Conservation (phyloP, 2,329 filamentous ascomycete species). For the Ilyonectria robusta region DNA sequence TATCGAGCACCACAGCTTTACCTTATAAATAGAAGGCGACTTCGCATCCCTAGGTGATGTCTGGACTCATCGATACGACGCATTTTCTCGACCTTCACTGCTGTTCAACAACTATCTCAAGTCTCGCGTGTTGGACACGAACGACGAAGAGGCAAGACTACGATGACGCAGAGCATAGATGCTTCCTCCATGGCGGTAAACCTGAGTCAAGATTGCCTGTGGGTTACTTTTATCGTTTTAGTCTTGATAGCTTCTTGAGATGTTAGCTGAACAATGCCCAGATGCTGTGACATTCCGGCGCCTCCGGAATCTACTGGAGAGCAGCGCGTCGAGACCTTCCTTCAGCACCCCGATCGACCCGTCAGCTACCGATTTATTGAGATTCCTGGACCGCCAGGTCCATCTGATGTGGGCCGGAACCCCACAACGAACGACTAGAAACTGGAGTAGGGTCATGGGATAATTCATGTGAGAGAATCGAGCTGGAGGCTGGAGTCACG, state of each 20-base stretch:
- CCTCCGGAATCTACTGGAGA: background rate
- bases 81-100: background rate
- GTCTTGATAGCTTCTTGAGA: background rate
- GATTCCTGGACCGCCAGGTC: too few relatives aligned
- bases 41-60: too few relatives aligned
- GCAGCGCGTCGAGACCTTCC: background rate
- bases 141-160: background rate
- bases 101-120: background rate
- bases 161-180: slow-evolving; percentile 5
- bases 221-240: background rate
- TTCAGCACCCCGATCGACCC: background rate
- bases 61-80: too few relatives aligned
- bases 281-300: background rate
- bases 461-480: background rate
- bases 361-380: background rate
- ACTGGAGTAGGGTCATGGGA: background rate
- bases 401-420: background rate
- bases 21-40: background rate
- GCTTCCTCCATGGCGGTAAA: slow-evolving; percentile 7
- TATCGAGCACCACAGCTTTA: background rate
- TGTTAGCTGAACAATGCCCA: background rate
- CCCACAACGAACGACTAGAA: background rate
- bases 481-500: background rate
- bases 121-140: background rate
- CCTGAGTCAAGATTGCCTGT: slow-evolving; percentile 3